These are phyloP conservation scores for Aspergillus carlsbadensis DNA, from an alignment of 495 filamentous ascomycete genomes.

Conservation along the genomic window DNA sequence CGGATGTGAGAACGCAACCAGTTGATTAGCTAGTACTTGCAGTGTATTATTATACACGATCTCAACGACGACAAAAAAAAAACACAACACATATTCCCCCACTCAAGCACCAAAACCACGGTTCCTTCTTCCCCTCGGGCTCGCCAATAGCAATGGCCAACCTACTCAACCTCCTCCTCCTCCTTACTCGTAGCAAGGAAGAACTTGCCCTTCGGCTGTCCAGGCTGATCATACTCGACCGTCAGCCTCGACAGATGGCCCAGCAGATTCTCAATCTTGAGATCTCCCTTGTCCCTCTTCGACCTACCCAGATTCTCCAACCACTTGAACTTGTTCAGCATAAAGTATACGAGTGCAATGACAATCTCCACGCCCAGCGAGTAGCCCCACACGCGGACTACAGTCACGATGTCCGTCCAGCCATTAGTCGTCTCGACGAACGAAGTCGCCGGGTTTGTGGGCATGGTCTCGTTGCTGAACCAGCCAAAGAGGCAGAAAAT, in stretches of 20 bases:
- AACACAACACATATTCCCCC: too few species aligned
- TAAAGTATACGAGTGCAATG: conserved; percentile 72
- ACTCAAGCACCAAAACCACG: neutral
- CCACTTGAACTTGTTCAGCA: conserved; percentile 64
- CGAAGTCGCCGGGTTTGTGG: conserved; percentile 34
- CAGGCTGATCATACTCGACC: conserved; percentile 64
- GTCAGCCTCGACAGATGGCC: conserved; percentile 66
- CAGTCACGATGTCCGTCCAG: conserved; percentile 71
- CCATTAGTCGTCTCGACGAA: conserved; percentile 56
- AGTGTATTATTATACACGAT: too few species aligned
- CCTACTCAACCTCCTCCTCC: conserved; percentile 41
- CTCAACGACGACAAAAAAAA: too few species aligned
- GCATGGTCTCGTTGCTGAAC: conserved; percentile 54
- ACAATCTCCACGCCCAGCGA: conserved; percentile 73
- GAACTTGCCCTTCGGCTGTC: conserved; percentile 37
- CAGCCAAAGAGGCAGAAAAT: conserved; percentile 73
- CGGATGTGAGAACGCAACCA: too few species aligned
- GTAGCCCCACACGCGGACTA: conserved; percentile 75
- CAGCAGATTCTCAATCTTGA: conserved; percentile 74
- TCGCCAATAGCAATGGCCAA: neutral
- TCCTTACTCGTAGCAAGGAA: conserved; percentile 41
- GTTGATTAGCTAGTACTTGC: too few species aligned
- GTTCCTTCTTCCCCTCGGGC: neutral
- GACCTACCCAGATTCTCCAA: conserved; percentile 71
- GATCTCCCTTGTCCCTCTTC: conserved; percentile 64